Conservation (phyloP, 202 grass and related monocot species). For the Hordeum pubiflorum region DNA sequence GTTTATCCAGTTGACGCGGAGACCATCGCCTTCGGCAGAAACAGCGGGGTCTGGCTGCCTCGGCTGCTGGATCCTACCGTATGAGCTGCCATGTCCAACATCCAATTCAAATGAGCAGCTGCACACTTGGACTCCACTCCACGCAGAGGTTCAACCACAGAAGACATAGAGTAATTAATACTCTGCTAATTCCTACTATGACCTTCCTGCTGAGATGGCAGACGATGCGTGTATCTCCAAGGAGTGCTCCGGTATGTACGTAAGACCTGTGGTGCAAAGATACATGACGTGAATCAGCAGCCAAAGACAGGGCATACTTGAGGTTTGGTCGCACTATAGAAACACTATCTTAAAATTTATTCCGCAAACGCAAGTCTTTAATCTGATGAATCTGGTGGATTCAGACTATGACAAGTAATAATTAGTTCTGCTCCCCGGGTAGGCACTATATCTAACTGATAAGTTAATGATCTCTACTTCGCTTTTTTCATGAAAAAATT, state of each 20-base stretch:
- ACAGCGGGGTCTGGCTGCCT: not conserved
- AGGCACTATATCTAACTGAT: not conserved
- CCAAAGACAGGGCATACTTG: not conserved
- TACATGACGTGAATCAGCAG: not conserved
- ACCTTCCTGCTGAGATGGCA: conserved; percentile 54
- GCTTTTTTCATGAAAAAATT: not conserved
- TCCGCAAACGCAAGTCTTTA: not conserved
- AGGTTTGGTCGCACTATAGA: not conserved
- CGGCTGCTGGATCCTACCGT: not conserved
- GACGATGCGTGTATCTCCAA: conserved; percentile 90
- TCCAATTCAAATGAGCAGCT: conserved; percentile 20
- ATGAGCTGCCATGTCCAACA: not conserved
- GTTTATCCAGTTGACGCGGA: not conserved
- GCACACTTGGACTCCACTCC: not conserved
- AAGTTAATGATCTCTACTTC: not conserved
- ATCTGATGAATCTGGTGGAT: not conserved
- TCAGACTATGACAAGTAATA: not conserved
- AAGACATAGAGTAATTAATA: not conserved
- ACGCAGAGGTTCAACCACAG: not conserved
- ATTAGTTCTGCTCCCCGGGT: not conserved
- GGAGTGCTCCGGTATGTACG: conserved; percentile 80
- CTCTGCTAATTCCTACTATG: conserved; percentile 47
- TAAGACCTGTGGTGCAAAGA: conserved; percentile 45
- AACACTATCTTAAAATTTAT: not conserved
- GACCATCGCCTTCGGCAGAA: not conserved